Evolutionary conservation across 2,329 filamentous ascomycete species (phyloP).

Genomic region (Calonectria crousiana): DNA sequence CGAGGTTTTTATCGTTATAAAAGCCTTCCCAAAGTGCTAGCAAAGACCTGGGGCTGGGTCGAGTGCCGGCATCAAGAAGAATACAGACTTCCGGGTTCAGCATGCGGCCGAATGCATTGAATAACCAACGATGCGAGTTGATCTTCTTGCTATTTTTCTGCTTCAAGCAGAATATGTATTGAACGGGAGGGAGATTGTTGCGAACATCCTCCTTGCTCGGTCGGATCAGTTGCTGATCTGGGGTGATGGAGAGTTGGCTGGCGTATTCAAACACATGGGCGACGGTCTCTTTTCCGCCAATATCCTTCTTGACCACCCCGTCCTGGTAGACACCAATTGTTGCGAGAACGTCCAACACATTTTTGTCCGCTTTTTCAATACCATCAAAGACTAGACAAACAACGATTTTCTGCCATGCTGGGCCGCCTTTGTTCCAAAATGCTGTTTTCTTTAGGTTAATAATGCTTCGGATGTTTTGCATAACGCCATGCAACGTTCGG

Average conservation of each 20-base stretch:
- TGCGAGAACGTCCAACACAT: background rate
- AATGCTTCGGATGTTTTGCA: conserved; percentile 4
- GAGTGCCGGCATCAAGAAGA: background rate
- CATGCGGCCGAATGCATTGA: background rate
- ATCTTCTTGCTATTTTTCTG: conserved; percentile 3
- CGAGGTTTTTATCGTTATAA: background rate
- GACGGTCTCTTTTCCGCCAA: background rate
- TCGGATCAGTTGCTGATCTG: background rate
- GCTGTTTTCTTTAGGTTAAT: background rate
- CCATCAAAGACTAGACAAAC: background rate
- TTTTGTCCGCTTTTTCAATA: background rate
- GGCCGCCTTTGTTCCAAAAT: conserved; percentile 4
- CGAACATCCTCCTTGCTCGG: background rate
- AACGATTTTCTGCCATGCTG: background rate
- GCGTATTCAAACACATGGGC: conserved; percentile 1
- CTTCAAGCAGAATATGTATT: background rate
- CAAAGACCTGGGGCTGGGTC: background rate
- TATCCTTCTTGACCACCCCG: background rate
- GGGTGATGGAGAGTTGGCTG: background rate
- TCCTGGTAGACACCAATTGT: background rate
- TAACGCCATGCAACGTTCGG: background rate
- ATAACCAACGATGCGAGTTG: background rate
- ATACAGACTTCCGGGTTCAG: background rate
- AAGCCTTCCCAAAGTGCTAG: background rate
- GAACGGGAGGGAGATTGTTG: background rate